Evolutionary conservation across 441 rosid species (phyloP), one percentile per base, ranked within the genome.

Genomic region (Populus hybrid): DNA sequence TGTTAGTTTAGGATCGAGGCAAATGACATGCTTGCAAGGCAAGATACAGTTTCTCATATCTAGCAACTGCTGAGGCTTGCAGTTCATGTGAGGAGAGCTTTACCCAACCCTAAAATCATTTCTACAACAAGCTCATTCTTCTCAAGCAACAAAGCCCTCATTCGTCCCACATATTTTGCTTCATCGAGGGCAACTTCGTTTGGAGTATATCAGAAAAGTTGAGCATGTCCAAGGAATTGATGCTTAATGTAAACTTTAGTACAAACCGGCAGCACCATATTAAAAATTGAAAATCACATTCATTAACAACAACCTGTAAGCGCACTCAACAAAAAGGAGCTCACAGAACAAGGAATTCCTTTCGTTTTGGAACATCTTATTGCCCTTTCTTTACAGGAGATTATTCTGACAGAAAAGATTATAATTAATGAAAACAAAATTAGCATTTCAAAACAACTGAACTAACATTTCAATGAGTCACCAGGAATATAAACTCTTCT

Each of bases 381-480:
- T 42, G 30, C 72, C 77, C 42, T 82, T 79, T 75, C 79, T 83
- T 75, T 80, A 32, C 75, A 82, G 78, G 74, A 67, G 67, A 57
- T 85, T 85, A 85, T 83, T 87, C 76, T 32, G 63, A 57, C 71
- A 70, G 69, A 35, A 75, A 18, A 76, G 82, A 79, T 73, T 72
- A 77, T 75, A 76, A 82, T 71, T 59, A 42, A 59, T 65, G 70
- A 64, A 70, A 81, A 79, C 75, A 82, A 86, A 84, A 84, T 81
- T 84, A 82, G 76, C 79, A 83, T 64, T 80, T 78, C 73, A 82
- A 73, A 79, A 76, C 84, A 76, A 75, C 80, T 81, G 67, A 87
- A 78, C 81, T 70, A 73, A 70, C 84, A 83, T 69, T 81, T 40
- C 40, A 38, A 61, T 50, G 71, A 71, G 71, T 72, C 42, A 40